Evolutionary conservation across 306 rosid genomes (phyloP).

Genomic region (Begonia peltatifolia): DNA sequence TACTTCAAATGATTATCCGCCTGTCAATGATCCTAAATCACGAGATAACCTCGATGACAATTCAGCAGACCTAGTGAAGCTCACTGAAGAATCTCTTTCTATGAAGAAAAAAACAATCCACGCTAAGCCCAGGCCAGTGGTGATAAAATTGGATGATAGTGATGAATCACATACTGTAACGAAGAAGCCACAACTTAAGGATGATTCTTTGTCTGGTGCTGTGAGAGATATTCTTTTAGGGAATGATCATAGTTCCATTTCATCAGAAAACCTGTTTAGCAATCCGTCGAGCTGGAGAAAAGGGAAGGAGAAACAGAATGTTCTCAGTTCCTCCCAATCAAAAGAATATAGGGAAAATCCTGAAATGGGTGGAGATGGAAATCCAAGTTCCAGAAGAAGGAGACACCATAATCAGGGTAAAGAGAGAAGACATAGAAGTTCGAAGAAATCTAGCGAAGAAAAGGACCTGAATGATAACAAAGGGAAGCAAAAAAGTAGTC

Average conservation of each 20-base stretch:
- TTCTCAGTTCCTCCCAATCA: constrained; percentile 24
- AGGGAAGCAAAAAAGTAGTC: constrained; percentile 54
- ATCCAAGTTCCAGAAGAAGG: constrained; percentile 38
- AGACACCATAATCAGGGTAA: constrained; percentile 32
- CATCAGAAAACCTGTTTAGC: constrained; percentile 37
- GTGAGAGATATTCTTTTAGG: constrained; percentile 55
- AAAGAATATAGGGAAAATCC: constrained; percentile 44
- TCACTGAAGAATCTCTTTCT: constrained; percentile 54
- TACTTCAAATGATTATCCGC: constrained; percentile 52
- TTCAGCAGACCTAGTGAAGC: constrained; percentile 54
- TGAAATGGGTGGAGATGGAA: constrained; percentile 29
- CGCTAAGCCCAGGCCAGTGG: constrained; percentile 76
- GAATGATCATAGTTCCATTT: constrained; percentile 24
- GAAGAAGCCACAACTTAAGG: constrained; percentile 38
- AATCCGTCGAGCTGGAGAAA: constrained; percentile 43
- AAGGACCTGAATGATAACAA: constrained; percentile 36
- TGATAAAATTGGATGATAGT: constrained; percentile 80
- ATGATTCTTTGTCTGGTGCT: constrained; percentile 60
- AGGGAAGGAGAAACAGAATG: constrained; percentile 50
- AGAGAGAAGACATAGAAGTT: constrained; percentile 41
- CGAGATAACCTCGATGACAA: constrained; percentile 23
- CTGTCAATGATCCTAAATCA: constrained; percentile 50
- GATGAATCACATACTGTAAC: constrained; percentile 29
- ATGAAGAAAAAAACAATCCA: constrained; percentile 61
- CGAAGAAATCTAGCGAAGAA: constrained; percentile 34